These are phyloP conservation scores for Grosmannia serpens DNA, from an alignment of 2,329 filamentous ascomycete genomes.

Conservation along the genomic window DNA sequence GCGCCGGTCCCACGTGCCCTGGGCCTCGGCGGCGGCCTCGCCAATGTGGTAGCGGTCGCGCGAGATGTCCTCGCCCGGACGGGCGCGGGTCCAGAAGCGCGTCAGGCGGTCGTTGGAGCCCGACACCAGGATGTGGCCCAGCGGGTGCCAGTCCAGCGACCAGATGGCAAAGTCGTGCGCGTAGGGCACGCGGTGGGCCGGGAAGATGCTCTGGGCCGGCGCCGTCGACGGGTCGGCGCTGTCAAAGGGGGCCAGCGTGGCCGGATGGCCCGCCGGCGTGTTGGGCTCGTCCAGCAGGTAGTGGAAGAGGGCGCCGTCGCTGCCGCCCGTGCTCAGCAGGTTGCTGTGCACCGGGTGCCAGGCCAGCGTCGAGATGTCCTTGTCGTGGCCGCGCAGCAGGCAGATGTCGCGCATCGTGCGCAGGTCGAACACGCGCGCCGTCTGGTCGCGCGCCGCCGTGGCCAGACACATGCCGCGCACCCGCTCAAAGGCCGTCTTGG, in stretches of 20 bases:
- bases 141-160: conserved; percentile 95
- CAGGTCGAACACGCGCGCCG: conserved; percentile 84
- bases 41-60: conserved; percentile 94
- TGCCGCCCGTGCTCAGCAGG: conserved; percentile 79
- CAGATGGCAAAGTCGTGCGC: conserved; percentile 94
- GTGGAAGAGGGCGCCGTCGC: conserved; percentile 81
- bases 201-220: conserved; percentile 81
- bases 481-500: conserved; percentile 81
- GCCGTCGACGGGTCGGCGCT: conserved; percentile 57
- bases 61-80: conserved; percentile 73
- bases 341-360: conserved; percentile 93
- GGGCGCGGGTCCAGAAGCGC: conserved; percentile 85
- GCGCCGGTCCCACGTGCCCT: conserved; percentile 85
- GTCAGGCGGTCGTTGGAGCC: conserved; percentile 96
- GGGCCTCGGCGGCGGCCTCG: conserved; percentile 81
- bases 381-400: conserved; percentile 86
- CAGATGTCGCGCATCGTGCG: conserved; percentile 98
- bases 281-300: conserved; percentile 96
- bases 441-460: conserved; percentile 87
- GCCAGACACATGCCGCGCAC: conserved; percentile 76
- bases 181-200: conserved; percentile 74
- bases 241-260: too few relatives aligned
- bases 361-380: conserved; percentile 81
- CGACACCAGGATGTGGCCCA: conserved; percentile 89
- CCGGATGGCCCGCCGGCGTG: conserved; percentile 40